A percentile compares a stretch with the other conserved stretches of the same genome.
These are phyloP conservation scores for Brassica napus DNA, from an alignment of 345 rosid genomes.

Conservation along the genomic window DNA sequence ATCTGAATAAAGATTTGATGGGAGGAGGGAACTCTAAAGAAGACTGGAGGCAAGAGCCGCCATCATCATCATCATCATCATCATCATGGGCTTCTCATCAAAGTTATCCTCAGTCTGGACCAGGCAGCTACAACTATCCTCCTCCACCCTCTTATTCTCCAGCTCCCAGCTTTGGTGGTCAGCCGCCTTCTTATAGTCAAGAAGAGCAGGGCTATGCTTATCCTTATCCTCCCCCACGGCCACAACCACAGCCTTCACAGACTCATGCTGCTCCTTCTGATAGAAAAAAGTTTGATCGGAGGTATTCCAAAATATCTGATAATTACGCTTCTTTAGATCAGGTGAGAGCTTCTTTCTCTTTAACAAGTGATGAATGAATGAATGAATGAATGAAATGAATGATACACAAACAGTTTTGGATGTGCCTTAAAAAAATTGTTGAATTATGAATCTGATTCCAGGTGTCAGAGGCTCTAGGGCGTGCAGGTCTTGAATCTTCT, in stretches of 20 bases:
- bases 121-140: conserved; percentile 48
- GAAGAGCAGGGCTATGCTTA: conserved; percentile 26
- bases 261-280: conserved; percentile 9
- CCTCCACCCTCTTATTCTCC: conserved; percentile 40
- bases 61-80: conserved; percentile 28
- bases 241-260: conserved; percentile 36
- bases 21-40: conserved; percentile 71
- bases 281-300: conserved; percentile 64
- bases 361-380: neutral
- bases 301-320: conserved; percentile 80
- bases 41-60: conserved; percentile 29
- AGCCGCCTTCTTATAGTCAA: conserved; percentile 29
- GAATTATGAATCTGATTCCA: conserved; percentile 11
- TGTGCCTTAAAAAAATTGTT: neutral
- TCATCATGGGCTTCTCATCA: conserved; percentile 52
- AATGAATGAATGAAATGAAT: neutral
- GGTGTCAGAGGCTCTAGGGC: conserved; percentile 87
- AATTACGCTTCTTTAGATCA: conserved; percentile 74
- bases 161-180: neutral
- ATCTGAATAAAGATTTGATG: conserved; percentile 44
- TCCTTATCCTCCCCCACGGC: conserved; percentile 27
- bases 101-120: conserved; percentile 47
- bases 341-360: conserved; percentile 43
- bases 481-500: conserved; percentile 94
- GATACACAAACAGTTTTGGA: neutral